phyloP scores from a whole-genome alignment of 2,329 filamentous ascomycete species.

The Blumeriella jaapii region DNA sequence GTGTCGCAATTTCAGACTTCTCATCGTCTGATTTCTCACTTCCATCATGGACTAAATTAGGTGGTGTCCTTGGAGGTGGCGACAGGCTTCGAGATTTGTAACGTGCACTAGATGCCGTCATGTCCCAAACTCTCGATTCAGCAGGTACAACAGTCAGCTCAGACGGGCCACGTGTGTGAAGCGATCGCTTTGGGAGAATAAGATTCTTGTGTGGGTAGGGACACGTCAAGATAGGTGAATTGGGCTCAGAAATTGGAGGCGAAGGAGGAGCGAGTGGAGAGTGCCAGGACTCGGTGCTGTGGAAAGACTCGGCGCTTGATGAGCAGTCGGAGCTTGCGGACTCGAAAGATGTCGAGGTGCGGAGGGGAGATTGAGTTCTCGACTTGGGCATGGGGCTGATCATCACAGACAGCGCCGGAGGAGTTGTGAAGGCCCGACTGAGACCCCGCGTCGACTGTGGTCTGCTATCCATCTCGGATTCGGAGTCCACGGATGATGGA shows the following conservation, averaged over 20 bases:
- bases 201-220: constrained; percentile 33
- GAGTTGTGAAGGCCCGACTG: constrained; percentile 29
- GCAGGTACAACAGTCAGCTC: constrained; percentile 25
- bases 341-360: constrained; percentile 16
- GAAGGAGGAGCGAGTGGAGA: constrained; percentile 34
- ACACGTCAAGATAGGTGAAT: constrained; percentile 29
- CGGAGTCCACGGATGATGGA: constrained; percentile 21
- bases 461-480: constrained; percentile 23
- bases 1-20: constrained; percentile 28
- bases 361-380: constrained; percentile 18
- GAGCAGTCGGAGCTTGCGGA: constrained; percentile 31
- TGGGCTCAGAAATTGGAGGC: constrained; percentile 33
- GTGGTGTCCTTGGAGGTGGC: constrained; percentile 31
- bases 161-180: constrained; percentile 26
- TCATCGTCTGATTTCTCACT: constrained; percentile 31
- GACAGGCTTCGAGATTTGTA: constrained; percentile 11
- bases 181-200: constrained; percentile 26
- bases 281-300: constrained; percentile 41
- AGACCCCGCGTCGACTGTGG: constrained; percentile 25
- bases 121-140: constrained; percentile 19
- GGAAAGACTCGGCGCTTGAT: constrained; percentile 42
- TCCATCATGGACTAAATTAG: constrained; percentile 33
- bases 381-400: constrained; percentile 32
- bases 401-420: constrained; percentile 33
- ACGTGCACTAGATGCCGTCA: constrained; percentile 5